Evolutionary conservation across 2,329 filamentous ascomycete species (phyloP).

Genomic region (Fusarium sarcochroum): DNA sequence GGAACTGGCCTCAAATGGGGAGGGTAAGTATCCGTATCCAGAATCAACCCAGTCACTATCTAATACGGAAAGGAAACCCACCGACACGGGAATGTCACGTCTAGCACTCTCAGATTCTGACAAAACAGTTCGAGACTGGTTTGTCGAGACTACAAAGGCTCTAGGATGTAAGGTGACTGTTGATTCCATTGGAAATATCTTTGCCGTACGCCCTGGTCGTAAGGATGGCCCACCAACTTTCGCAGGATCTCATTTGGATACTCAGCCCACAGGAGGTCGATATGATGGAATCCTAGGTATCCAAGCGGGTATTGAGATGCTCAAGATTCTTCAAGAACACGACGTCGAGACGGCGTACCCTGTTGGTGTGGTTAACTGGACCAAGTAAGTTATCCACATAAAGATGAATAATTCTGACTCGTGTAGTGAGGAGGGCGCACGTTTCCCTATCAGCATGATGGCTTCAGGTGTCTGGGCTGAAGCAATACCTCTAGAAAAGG

Average conservation of each 20-base stretch:
- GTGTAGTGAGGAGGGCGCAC: constrained; percentile 80
- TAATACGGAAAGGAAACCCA: constrained; percentile 42
- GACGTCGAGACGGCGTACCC: constrained; percentile 77
- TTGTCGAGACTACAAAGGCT: constrained; percentile 71
- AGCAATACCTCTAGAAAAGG: constrained; percentile 71
- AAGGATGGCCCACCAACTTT: constrained; percentile 74
- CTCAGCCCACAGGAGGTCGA: constrained; percentile 74
- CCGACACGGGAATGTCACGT: constrained; percentile 82
- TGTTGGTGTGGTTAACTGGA: constrained; percentile 84
- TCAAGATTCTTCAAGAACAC: constrained; percentile 77
- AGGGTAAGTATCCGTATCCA: constrained; percentile 9
- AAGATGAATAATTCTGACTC: not conserved
- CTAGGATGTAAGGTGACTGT: constrained; percentile 77
- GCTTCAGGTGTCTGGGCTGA: constrained; percentile 83
- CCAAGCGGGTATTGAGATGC: constrained; percentile 78
- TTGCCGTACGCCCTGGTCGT: constrained; percentile 77
- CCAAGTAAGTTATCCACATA: constrained; percentile 63
- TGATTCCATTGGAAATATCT: constrained; percentile 86
- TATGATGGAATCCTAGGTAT: constrained; percentile 86
- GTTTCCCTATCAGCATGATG: constrained; percentile 82
- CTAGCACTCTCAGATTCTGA: constrained; percentile 80
- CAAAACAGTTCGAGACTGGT: constrained; percentile 81
- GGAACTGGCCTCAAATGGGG: constrained; percentile 43
- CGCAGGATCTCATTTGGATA: constrained; percentile 78
- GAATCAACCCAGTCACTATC: accelerated